Evolutionary conservation across 441 rosid species (phyloP), one percentile per base, ranked within the genome.

Genomic region (Pelargonium australe): DNA sequence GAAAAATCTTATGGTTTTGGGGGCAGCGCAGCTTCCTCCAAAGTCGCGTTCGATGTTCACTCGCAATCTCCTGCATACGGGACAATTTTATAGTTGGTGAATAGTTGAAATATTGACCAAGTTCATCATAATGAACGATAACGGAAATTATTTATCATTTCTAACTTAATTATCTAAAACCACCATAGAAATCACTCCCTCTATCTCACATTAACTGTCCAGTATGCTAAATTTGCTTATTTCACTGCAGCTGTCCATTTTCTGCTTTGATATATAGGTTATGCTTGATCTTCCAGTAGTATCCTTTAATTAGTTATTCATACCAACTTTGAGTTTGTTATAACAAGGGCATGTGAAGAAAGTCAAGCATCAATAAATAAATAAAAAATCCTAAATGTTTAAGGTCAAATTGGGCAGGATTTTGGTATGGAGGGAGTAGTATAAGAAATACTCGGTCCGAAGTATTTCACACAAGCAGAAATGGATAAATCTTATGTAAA

Each of bases 11-110:
- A 92, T 84, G 13, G 87, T 84, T 77, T 90, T 95, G 13, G 95
- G 96, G 37, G 95, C 96, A 17, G 87, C 86, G 69, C 75, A 79
- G 69, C 88, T 90, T 78, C 87, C 98, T 72, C 98, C 99, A 77
- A 90, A 83, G 87, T 95, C 98, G 67, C 85, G 80, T 77, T 95
- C 99, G 69, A 95, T 81, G 78, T 87, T 95, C 68, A 95, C 95
- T 75, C 97, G 93, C 73, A 95, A 71, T 81, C 93, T 92, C 93
- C 97, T 95, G 87, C 75, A 83, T 55, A 69, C 68, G 67, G 74
- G 72, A 55, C 10, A 43, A 70, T 43, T 19, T 68, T 9, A 60
- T 47, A 68, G 20, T 64, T 58, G 34, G 34, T 28, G 4, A 28
- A 28, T 28, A 28, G 34, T 28, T 28, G 34, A 28, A 28, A 28